Base-by-base conservation (phyloP, 2,329 filamentous ascomycete species). In the Ceratocystis destructans region DNA sequence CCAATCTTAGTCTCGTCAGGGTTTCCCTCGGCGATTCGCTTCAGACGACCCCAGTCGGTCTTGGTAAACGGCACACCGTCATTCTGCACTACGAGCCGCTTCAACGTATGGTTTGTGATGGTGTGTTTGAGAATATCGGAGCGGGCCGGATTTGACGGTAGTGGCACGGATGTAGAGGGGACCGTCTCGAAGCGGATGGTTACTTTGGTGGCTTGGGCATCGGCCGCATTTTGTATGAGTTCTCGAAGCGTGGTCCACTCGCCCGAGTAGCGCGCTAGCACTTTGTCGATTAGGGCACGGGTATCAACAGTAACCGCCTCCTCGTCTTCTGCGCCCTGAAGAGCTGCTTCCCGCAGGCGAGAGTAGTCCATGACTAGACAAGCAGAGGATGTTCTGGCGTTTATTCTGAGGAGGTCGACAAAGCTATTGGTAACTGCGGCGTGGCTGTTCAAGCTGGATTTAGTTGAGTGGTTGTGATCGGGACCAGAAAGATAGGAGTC, bases 1-100 rank as follows among this genome's bases (percentile, higher is more conserved):
- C 94, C 94, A 72, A 99, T 99, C 79, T 99, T 99, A 61, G 92
- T 97, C 77, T 99, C 94, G 75, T 99, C 94, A 0, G 94, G 94
- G 73, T 99, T 99, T 61, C 94, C 95, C 75, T 99, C 94, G n/a
- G 94, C 95, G 69, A 99, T 99, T 69, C 93, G 86, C 79, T 97
- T 97, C 70, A 99, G 75, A 65, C 94, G 84, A 59, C 86, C 86
- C 94, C 94, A 99, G 76, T 99, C 94, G 20, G 91, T 95, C 71
- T 88, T 83, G 64, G 85, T 88, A 73, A 99, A 99, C 0, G 90
- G 83, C 70, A 90, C 83, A 45, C 94, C 94, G 76, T 99, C 88
- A 72, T 99, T 99, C 69, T 90, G 88, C 5, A 97, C 92, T 8
- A 96, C 80, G n/a, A 97, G 79, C 53, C 92, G 86, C 69, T 87